Percentiles rank a stretch among this genome's conserved stretches.
These are phyloP conservation scores for Umbelopsis ramanniana DNA, from an alignment of 192 early-diverging fungal genomes.

Conservation along the genomic window DNA sequence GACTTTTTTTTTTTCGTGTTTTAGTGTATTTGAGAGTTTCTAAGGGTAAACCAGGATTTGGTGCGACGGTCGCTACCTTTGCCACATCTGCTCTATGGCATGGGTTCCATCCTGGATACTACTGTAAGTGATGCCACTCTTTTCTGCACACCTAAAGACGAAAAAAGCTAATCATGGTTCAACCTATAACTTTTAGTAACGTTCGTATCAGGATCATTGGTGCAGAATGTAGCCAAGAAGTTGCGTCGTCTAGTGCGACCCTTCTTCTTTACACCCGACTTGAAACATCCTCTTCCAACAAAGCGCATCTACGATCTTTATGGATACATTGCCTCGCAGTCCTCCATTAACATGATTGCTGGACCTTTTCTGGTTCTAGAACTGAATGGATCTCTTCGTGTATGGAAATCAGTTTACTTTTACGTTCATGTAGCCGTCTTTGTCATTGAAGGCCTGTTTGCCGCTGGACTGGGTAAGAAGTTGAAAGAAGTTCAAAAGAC, in stretches of 20 bases:
- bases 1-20: too few species aligned
- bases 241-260: constrained; percentile 69
- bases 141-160: background rate
- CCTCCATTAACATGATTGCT: constrained; percentile 68
- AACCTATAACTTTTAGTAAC: constrained; percentile 44
- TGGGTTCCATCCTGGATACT: constrained; percentile 90
- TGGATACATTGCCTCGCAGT: constrained; percentile 71
- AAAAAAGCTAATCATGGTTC: background rate
- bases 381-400: constrained; percentile 52
- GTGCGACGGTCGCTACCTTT: constrained; percentile 79
- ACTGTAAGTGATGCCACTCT: constrained; percentile 49
- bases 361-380: constrained; percentile 73
- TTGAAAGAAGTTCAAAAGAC: background rate
- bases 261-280: constrained; percentile 49
- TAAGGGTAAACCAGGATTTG: constrained; percentile 51
- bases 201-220: constrained; percentile 63
- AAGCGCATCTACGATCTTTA: constrained; percentile 71
- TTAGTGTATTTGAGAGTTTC: constrained; percentile 74
- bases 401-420: constrained; percentile 70
- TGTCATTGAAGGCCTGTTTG: constrained; percentile 32
- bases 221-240: constrained; percentile 47
- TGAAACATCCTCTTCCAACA: constrained; percentile 32
- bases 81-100: constrained; percentile 93
- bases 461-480: background rate
- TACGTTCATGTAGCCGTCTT: constrained; percentile 61